These are phyloP conservation scores for Taiozyma sp. DNA, from an alignment of 1,139 yeast genomes.

Conservation along the genomic window DNA sequence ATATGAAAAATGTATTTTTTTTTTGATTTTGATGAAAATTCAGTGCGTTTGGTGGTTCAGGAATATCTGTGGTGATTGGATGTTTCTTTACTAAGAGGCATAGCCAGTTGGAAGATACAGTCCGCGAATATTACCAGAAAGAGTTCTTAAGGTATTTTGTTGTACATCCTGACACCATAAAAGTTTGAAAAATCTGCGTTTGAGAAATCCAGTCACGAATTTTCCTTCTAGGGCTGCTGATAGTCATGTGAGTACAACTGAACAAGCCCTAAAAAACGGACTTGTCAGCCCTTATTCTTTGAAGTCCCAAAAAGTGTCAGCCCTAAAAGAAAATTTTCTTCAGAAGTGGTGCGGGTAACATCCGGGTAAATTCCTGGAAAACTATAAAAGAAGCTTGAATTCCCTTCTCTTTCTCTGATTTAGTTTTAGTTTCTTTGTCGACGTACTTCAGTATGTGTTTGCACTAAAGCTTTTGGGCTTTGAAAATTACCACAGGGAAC, in stretches of 20 bases:
- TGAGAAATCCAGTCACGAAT: background rate
- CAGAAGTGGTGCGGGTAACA: background rate
- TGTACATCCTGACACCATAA: background rate
- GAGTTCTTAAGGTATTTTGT: too few species aligned
- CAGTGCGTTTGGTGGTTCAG: background rate
- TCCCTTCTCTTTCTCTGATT: slow-evolving; percentile 6
- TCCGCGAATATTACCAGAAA: too few species aligned
- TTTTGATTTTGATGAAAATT: background rate
- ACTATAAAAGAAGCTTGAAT: slow-evolving; percentile 9
- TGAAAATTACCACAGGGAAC: background rate
- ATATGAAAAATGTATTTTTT: background rate
- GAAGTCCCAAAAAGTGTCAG: background rate
- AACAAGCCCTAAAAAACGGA: background rate
- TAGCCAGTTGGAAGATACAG: too few species aligned
- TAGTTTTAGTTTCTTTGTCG: slow-evolving; percentile 51
- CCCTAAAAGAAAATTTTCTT: slow-evolving; percentile 1
- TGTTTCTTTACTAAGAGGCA: background rate
- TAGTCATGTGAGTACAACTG: background rate
- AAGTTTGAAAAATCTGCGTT: background rate
- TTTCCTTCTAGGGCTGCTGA: background rate
- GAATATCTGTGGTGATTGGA: slow-evolving; percentile 1
- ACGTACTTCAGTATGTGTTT: slow-evolving; percentile 66
- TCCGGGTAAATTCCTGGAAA: background rate
- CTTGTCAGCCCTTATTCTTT: too few species aligned
- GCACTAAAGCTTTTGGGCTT: slow-evolving; percentile 11